Evolutionary conservation across 2,329 filamentous ascomycete species (phyloP), one percentile per base, ranked within the genome.

Genomic region (Colletotrichum gloeosporioides): DNA sequence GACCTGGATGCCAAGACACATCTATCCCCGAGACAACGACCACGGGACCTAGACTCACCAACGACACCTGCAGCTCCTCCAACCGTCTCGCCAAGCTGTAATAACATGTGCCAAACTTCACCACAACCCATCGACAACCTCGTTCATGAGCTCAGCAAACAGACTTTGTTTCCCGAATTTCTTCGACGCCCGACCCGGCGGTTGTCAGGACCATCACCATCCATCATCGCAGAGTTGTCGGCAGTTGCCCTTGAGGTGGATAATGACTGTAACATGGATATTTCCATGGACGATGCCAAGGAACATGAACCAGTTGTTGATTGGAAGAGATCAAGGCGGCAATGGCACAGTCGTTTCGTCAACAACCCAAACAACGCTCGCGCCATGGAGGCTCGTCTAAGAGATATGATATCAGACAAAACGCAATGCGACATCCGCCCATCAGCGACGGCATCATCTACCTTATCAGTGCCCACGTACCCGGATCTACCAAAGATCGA

Each of bases 111-210:
- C 4, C 13, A 18, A 16, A 31, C 29, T 16, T 25, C 55, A 34
- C 31, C 59, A 44, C 75, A 75, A 16, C 71, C 75, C 39, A 71
- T 77, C 36, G 71, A 75, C 31, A 77, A 49, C 29, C 75, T 77
- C 18, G 61, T 31, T 32, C 49, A 71, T 32, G 49, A 75, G 36
- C 71, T 77, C 59, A 75, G 71, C 71, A 70, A 66, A 44, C 75
- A 75, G 29, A 75, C 59, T 12, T 49, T 75, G 8, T 49, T 61
- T 75, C 16, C 75, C 64, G 18, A 65, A 71, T 29, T 62, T 49
- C 36, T n/a, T 31, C 59, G 62, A 71, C 53, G 49, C 18, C 36
- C 31, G 5, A 44, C 36, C 13, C 27, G n/a, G 36, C 32, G 13
- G 27, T 18, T 55, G 15, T 39, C 71, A 6, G 44, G 25, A 9